Evolutionary conservation across 2,329 filamentous ascomycete species (phyloP), one percentile per base, ranked within the genome.

Genomic region (Colletotrichum phormii): DNA sequence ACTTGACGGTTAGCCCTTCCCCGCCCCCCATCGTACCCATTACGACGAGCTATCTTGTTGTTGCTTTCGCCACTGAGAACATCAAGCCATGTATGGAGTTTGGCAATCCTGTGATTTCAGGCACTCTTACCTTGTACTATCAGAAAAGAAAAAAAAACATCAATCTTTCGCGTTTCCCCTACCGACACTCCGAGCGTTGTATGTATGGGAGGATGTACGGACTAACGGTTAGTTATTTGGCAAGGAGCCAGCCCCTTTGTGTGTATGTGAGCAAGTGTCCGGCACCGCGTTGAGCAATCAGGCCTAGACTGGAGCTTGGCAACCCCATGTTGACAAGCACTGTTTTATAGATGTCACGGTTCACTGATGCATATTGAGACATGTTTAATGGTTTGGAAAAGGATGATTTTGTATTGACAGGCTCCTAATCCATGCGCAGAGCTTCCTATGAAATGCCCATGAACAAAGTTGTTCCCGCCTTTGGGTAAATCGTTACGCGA

Each of bases 351-450:
- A 35, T 1, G 13, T 9, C 26, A 59, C 22, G 11, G 2, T 33
- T 49, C 26, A 53, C n/a, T 12, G 42, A 31, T 35, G 7, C 29
- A n/a, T 4, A n/a, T 8, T 66, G 29, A 37, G 62, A 64, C 51
- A 18, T 18, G 4, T 11, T 0, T 51, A 0, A 29, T 42, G 1
- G 35, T 60, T 18, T 57, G 70, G 60, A 70, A 57, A 58, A 71
- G 71, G 71, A 62, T 26, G 29, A 22, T 22, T 55, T 55, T 61
- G 61, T 65, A 73, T 73, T 73, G 66, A 18, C 66, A 18, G 29
- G 60, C 66, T 73, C 71, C 71, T 71, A 22, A 65, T 71, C 60
- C 71, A n/a, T 64, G 66, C 71, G 71, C 61, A 73, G 66, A 65
- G 66, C 66, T 71, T 71, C 61, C 66, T 73, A 71, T 65, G 60